Conservation (phyloP, 495 filamentous ascomycete genomes). For the Penicillium bialowiezense region DNA sequence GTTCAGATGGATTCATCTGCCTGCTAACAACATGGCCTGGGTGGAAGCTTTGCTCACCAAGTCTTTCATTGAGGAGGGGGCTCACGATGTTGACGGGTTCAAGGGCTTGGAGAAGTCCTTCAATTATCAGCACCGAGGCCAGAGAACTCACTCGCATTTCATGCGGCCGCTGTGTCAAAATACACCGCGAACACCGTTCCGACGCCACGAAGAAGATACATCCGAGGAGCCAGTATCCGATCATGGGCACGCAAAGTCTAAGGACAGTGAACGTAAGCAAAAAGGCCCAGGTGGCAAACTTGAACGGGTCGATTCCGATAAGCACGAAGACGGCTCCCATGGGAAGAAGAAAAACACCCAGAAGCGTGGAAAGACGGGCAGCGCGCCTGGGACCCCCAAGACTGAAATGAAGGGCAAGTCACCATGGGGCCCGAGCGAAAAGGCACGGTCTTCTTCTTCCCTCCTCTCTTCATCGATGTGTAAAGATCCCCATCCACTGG, state of each 20-base stretch:
- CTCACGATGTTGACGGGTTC: constrained; percentile 63
- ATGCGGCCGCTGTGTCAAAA: constrained; percentile 64
- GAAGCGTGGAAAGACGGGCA: constrained; percentile 40
- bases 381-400: constrained; percentile 31
- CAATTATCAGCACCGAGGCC: constrained; percentile 61
- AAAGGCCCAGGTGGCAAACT: constrained; percentile 26
- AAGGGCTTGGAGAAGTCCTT: constrained; percentile 65
- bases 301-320: constrained; percentile 28
- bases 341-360: constrained; percentile 34
- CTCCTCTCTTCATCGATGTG: constrained; percentile 20
- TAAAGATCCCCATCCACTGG: constrained; percentile 25
- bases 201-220: constrained; percentile 36
- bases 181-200: constrained; percentile 44
- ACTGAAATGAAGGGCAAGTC: constrained; percentile 38
- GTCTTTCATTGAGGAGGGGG: constrained; percentile 63
- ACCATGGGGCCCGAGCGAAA: constrained; percentile 18
- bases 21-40: constrained; percentile 60
- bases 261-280: constrained; percentile 22
- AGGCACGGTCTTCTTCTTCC: constrained; percentile 11
- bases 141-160: constrained; percentile 60
- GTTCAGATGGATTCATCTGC: constrained; percentile 70
- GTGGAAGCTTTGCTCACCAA: constrained; percentile 64
- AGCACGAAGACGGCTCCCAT: constrained; percentile 32
- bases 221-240: constrained; percentile 29
- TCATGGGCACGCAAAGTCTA: constrained; percentile 6